Evolutionary conservation across 352 stramenopile species (phyloP), one percentile per base, ranked within the genome.

Genomic region (Pythium pectinolyticum): DNA sequence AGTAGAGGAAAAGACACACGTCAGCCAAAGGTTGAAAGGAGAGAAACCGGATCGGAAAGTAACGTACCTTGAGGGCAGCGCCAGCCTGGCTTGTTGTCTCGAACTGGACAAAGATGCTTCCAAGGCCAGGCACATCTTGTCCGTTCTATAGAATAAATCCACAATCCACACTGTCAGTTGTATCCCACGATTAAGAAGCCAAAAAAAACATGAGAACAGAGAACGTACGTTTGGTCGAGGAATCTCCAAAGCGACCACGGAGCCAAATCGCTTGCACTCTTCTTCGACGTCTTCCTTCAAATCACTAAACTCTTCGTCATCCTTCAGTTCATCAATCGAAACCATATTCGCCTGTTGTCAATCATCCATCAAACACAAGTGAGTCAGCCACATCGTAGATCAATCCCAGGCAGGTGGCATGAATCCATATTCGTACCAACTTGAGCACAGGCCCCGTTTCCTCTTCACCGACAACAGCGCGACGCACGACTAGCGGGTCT

Each of bases 311-410:
- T 93, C 84, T 49, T 91, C 82, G 52, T 95, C 87, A 82, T 95
- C 81, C 50, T 79, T 84, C 32, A 95, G 74, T 51, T 95, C 87
- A 69, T 90, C 80, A 72, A 85, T 62, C 49, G 80, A 84, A 63
- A 95, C 80, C 85, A 95, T 95, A 67, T 95, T 94, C 41, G 73
- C 72, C 87, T 94, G 57, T 90, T 61, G n/a, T n/a, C n/a, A n/a
- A n/a, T n/a, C n/a, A n/a, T n/a, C 57, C 14, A 62, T 25, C 39
- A 55, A 64, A 53, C 17, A 58, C 22, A 51, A 52, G 35, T 37
- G 11, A 55, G 20, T 37, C 52, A 49, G 20, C 12, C 17, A 27
- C 27, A 60, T 5, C 34, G 19, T 15, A 10, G 9, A 40, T 17
- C 22, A 20, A 47, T 8, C 11, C 2, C 6, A 47, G 37, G 17